Percentiles rank a stretch among this genome's conserved stretches.
Evolutionary conservation across 768 basidiomycete species (phyloP).

Genomic region (Podaxis pistillaris): DNA sequence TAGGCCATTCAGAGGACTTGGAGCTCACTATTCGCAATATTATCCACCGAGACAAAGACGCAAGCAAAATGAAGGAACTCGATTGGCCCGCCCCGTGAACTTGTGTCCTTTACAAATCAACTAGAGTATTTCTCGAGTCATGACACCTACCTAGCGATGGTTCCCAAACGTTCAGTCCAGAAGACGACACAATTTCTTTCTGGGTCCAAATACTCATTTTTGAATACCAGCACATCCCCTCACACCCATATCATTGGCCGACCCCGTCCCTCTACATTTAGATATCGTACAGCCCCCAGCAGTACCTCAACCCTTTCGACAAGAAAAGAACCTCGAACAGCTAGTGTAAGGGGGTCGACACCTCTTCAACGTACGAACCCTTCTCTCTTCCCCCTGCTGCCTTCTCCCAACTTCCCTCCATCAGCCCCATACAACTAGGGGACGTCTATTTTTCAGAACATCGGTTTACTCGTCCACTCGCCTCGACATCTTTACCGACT

Average conservation of each 20-base stretch:
- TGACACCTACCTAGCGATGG: constrained; percentile 81
- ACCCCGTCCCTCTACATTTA: constrained; percentile 25
- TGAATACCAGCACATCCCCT: constrained; percentile 56
- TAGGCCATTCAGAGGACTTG: no score
- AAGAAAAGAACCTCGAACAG: constrained; percentile 80
- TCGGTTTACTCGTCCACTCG: constrained; percentile 78
- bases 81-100: constrained; percentile 55
- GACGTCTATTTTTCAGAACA: constrained; percentile 88
- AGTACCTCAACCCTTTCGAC: constrained; percentile 65
- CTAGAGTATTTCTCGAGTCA: constrained; percentile 82
- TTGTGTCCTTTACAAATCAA: constrained; percentile 56
- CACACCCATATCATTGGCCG: neutral
- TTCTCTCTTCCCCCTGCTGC: constrained; percentile 44
- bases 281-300: constrained; percentile 50
- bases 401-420: constrained; percentile 59
- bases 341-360: constrained; percentile 57
- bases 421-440: constrained; percentile 93
- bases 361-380: constrained; percentile 60
- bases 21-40: constrained; percentile 43
- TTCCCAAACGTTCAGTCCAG: constrained; percentile 76
- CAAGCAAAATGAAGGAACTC: constrained; percentile 61
- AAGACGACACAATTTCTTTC: constrained; percentile 85
- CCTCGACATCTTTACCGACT: constrained; percentile 44
- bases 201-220: constrained; percentile 83
- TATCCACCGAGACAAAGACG: constrained; percentile 75